Evolutionary conservation across 176 grass and related monocot genomes (phyloP), one percentile per base, ranked within the genome.

Genomic region (Chloris gayana): DNA sequence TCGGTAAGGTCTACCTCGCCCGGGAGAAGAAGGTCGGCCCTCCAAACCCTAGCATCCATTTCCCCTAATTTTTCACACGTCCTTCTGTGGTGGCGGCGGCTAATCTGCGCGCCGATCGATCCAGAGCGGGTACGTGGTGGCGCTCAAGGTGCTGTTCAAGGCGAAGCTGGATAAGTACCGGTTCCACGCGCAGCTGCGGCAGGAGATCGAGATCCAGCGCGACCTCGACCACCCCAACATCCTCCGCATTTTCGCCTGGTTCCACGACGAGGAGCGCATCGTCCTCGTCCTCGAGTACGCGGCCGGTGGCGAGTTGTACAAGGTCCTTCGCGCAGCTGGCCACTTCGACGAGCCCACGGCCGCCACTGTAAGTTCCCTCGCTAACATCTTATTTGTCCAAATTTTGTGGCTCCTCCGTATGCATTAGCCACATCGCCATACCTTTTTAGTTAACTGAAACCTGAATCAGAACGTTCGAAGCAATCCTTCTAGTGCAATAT

Each of bases 161-260:
- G 76, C 6, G 86, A 98, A 95, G 85, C 81, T 98, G 92, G 18
- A 9, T 1, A 54, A 54, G 51, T 54, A 54, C 18, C 51, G 18
- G 51, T 54, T 88, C 81, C 84, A 94, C 82, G 70, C 76, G 64
- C 90, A 98, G 67, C 76, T 98, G 56, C 83, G 68, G 75, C 82
- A 90, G 54, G 95, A 94, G 89, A 94, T 98, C 61, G 90, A 89
- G 90, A 98, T 98, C 70, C 92, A 98, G 86, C 68, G 79, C 73
- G 63, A 84, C 14, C 86, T 98, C 77, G 73, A 95, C 74, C 92
- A 98, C 90, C 92, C 96, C 27, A 98, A 98, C 83, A 90, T 98
- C 76, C 87, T 98, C 80, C 86, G 90, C 63, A 90, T 98, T 87
- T 98, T 91, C 49, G 81, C 96, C 9, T 95, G 96, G 96, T 98